Base-by-base conservation (phyloP, 805 yeast genomes). In the Candida patagonica region DNA sequence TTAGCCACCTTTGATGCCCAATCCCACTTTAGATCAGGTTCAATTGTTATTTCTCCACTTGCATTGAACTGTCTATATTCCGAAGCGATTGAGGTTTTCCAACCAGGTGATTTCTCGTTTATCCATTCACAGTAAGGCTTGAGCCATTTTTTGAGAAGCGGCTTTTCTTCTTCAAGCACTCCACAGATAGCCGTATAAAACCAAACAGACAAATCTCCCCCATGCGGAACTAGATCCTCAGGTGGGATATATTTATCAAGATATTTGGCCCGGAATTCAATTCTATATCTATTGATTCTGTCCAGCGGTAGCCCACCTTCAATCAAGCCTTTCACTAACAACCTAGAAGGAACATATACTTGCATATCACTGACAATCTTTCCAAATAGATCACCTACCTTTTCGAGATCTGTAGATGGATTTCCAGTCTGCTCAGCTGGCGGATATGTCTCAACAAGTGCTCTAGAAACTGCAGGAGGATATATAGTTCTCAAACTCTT, bases 171-270 rank as follows among this genome's bases (percentile, higher is more conserved):
- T 12, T 31, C 30, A 21, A 20, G 21, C 10, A 37, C 33, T n/a
- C 32, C 37, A 30, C 2, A n/a, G n/a, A 35, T 36, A 6, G 20
- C 21, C 35, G 24, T 42, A 33, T 30, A 30, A 17, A 27, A 42
- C 46, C 46, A 42, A 13, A 42, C 23, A 25, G 37, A 37, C 23
- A 35, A 13, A 21, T 42, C 46, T 2, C 41, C 43, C 9, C 27
- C 42, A 35, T 42, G 46, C 2, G 46, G 46, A 9, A 42, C 46
- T 20, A 12, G n/a, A 8, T 12, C 17, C 4, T 35, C 37, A 5
- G 38, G 35, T 7, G 25, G 21, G 9, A 16, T 34, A 12, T 33
- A 35, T 12, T 32, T 22, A n/a, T 35, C 42, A 17, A 29, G 24
- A n/a, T 15, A 31, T 20, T 40, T 20, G 2, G 31, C 35, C 4